Evolutionary conservation across 1,139 yeast species (phyloP).

Genomic region (Pichia sp.): DNA sequence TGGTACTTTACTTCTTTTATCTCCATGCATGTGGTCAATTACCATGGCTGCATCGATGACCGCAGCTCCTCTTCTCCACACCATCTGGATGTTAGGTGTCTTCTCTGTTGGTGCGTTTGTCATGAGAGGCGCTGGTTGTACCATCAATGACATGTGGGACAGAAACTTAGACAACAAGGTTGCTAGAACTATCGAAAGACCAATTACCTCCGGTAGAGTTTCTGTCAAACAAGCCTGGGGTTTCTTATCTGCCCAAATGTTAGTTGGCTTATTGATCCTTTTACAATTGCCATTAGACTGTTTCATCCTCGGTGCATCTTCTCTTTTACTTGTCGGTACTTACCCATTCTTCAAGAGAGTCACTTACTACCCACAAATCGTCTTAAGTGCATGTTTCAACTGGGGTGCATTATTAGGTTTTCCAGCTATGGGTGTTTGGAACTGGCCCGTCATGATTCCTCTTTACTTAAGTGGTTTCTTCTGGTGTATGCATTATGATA

Average conservation of each 20-base stretch:
- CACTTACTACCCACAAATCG: slow-evolving; percentile 92
- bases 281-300: slow-evolving; percentile 76
- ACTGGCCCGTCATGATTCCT: slow-evolving; percentile 72
- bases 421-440: slow-evolving; percentile 92
- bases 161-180: slow-evolving; percentile 81
- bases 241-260: slow-evolving; percentile 73
- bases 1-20: slow-evolving; percentile 78
- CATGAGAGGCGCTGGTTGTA: slow-evolving; percentile 99
- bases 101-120: slow-evolving; percentile 83
- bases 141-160: slow-evolving; percentile 88
- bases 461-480: slow-evolving; percentile 73
- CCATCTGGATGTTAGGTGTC: slow-evolving; percentile 56
- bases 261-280: slow-evolving; percentile 73
- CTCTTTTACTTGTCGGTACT: slow-evolving; percentile 76
- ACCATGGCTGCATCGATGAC: slow-evolving; percentile 82
- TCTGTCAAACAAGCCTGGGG: slow-evolving; percentile 67
- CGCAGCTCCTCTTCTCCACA: slow-evolving; percentile 63
- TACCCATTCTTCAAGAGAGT: slow-evolving; percentile 94
- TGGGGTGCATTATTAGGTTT: slow-evolving; percentile 97
- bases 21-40: slow-evolving; percentile 84
- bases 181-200: slow-evolving; percentile 83
- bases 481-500: slow-evolving; percentile 97
- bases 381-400: slow-evolving; percentile 78
- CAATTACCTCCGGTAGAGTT: slow-evolving; percentile 87
- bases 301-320: slow-evolving; percentile 77